Conservation (phyloP, 208 protist species). For the Naegleria gruberi region DNA sequence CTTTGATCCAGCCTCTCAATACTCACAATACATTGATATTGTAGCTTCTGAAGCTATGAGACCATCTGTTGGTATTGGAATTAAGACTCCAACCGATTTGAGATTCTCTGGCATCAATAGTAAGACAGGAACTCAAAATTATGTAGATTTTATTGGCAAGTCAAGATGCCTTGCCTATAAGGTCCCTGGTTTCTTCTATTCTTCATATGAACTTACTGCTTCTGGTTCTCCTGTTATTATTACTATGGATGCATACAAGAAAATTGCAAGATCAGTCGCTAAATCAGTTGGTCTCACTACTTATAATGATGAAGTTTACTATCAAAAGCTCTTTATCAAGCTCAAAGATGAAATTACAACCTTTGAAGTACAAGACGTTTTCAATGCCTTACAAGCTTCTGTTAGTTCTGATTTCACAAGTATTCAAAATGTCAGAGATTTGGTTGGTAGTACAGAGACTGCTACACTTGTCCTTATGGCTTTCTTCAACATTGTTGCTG, state of each 20-base stretch:
- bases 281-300: neutral
- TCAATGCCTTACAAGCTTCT: conserved; percentile 68
- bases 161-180: conserved; percentile 62
- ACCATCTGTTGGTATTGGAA: neutral
- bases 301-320: conserved; percentile 22
- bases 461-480: conserved; percentile 63
- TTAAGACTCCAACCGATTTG: neutral
- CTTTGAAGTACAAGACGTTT: conserved; percentile 49
- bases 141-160: conserved; percentile 51
- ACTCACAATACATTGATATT: conserved; percentile 9
- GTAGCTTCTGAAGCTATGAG: neutral
- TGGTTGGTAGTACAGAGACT: conserved; percentile 44
- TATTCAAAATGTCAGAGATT: conserved; percentile 43
- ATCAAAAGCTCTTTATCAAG: conserved; percentile 58
- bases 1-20: conserved; percentile 22
- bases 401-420: conserved; percentile 50
- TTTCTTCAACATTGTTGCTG: conserved; percentile 85
- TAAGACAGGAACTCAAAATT: neutral
- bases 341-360: conserved; percentile 41
- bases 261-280: neutral
- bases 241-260: conserved; percentile 35
- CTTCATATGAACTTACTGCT: conserved; percentile 42
- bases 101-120: neutral
- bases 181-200: conserved; percentile 71
- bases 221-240: conserved; percentile 53